Evolutionary conservation across 1,139 yeast species (phyloP).

Genomic region (Yamadazyma triangularis): DNA sequence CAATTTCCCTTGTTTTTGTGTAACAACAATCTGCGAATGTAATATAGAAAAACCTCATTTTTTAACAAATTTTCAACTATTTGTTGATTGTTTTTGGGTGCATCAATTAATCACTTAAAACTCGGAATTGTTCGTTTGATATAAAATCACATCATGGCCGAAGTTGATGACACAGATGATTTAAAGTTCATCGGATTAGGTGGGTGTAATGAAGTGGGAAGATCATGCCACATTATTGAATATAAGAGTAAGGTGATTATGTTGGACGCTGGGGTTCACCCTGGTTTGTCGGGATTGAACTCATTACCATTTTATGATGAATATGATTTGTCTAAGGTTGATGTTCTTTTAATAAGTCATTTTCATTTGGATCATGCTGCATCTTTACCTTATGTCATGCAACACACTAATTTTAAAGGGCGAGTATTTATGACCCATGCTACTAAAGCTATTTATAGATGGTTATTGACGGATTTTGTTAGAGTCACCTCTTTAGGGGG

Average conservation of each 20-base stretch:
- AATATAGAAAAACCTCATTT: too few species aligned
- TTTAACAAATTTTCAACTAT: too few species aligned
- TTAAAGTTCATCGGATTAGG: slow-evolving; percentile 89
- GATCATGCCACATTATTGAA: slow-evolving; percentile 90
- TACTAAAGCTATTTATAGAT: slow-evolving; percentile 93
- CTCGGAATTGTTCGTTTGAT: too few species aligned
- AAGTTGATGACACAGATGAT: slow-evolving; percentile 23
- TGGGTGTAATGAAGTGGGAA: slow-evolving; percentile 99
- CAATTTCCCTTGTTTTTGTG: too few species aligned
- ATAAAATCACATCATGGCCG: neutral
- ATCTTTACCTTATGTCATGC: slow-evolving; percentile 96
- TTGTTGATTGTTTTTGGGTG: too few species aligned
- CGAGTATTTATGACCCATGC: slow-evolving; percentile 99
- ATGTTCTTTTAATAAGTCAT: slow-evolving; percentile 81
- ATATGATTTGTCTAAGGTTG: slow-evolving; percentile 83
- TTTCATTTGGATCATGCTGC: slow-evolving; percentile 98
- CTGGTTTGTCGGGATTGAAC: slow-evolving; percentile 86
- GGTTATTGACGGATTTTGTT: slow-evolving; percentile 93
- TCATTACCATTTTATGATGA: slow-evolving; percentile 95
- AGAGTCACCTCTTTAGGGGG: slow-evolving; percentile 69
- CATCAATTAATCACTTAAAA: too few species aligned
- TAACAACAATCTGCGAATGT: too few species aligned
- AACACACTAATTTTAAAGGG: slow-evolving; percentile 89
- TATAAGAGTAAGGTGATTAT: slow-evolving; percentile 94
- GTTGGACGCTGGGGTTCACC: slow-evolving; percentile 98